Evolutionary conservation across 2,329 filamentous ascomycete genomes (phyloP).

Genomic region (Capronia coronata): DNA sequence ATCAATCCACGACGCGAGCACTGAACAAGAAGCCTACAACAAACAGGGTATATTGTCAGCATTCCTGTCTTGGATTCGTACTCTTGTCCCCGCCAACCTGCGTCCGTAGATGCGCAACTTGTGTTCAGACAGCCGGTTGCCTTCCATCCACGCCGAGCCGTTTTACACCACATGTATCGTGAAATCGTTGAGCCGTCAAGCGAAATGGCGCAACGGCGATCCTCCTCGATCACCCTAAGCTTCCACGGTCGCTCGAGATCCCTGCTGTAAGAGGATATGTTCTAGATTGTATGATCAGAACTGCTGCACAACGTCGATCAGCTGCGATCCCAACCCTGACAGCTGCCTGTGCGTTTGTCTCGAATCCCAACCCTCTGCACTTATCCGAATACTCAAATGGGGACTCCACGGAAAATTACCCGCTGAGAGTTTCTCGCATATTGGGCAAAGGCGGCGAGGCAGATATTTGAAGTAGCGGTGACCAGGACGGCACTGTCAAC

Average conservation of each 20-base stretch:
- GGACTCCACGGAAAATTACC: background rate
- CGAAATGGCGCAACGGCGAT: conserved; percentile 8
- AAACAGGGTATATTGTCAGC: background rate
- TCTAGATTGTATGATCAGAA: conserved; percentile 15
- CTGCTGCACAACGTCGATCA: conserved; percentile 10
- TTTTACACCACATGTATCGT: conserved; percentile 2
- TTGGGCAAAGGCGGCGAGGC: background rate
- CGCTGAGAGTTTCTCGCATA: background rate
- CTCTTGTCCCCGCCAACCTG: conserved; percentile 10
- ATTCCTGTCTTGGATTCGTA: conserved; percentile 7
- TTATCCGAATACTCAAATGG: background rate
- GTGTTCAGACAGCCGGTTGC: too few relatives aligned
- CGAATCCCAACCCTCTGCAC: background rate
- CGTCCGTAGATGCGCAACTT: background rate
- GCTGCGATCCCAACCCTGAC: conserved; percentile 10
- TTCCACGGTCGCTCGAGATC: conserved; percentile 1
- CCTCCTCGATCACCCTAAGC: conserved; percentile 14
- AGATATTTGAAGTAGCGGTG: conserved; percentile 19
- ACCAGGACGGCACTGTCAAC: conserved; percentile 9
- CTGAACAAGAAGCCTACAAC: background rate
- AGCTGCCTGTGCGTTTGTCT: background rate
- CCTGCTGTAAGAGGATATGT: conserved; percentile 14
- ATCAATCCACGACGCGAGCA: too few relatives aligned
- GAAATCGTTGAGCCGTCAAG: background rate
- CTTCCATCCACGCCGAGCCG: conserved; percentile 7